Evolutionary conservation across 108 stramenopile genomes (phyloP).

Genomic region (Parietichytrium sp.): DNA sequence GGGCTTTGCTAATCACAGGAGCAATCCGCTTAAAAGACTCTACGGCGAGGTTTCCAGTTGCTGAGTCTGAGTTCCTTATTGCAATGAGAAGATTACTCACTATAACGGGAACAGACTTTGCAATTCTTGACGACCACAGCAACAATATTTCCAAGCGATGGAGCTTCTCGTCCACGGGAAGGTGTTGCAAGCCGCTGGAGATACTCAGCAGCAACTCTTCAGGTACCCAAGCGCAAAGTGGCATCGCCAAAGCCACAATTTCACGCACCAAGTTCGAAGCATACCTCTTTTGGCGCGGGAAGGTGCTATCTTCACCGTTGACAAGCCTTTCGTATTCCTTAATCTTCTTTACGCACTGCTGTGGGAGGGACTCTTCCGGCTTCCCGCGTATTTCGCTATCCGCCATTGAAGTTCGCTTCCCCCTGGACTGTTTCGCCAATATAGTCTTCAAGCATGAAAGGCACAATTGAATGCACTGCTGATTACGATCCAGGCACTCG

Average conservation of each 20-base stretch:
- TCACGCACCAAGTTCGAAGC: neutral
- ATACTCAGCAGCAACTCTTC: neutral
- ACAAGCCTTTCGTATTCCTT: too few relatives aligned
- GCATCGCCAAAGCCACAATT: neutral
- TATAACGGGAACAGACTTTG: neutral
- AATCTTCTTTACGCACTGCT: neutral
- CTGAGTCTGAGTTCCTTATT: neutral
- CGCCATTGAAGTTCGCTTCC: too few relatives aligned
- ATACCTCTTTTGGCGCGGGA: too few relatives aligned
- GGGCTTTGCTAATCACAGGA: neutral
- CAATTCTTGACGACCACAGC: neutral
- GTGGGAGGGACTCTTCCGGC: too few relatives aligned
- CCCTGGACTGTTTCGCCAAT: neutral
- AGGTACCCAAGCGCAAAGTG: neutral
- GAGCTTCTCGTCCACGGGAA: neutral
- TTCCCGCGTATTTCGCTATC: too few relatives aligned
- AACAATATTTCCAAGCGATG: constrained; percentile 27
- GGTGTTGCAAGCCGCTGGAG: neutral
- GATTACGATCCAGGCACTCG: neutral
- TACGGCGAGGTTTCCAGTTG: neutral
- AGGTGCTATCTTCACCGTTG: too few relatives aligned
- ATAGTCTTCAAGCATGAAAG: neutral
- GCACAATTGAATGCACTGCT: neutral
- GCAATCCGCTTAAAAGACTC: constrained; percentile 4
- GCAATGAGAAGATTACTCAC: constrained; percentile 10